phyloP scores from a whole-genome alignment of 192 early-diverging fungal species.

The Backusella psychrophila region DNA sequence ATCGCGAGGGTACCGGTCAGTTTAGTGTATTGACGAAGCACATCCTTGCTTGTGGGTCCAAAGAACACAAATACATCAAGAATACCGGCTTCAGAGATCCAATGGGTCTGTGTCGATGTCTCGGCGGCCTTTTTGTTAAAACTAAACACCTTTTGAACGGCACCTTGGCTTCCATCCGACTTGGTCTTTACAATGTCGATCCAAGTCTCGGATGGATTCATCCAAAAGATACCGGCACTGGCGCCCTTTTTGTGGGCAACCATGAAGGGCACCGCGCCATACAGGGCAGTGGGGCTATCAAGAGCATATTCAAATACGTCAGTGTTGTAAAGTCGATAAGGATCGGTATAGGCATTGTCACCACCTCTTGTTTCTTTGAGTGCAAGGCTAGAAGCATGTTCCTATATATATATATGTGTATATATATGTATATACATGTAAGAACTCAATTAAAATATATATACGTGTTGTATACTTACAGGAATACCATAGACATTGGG shows the following conservation, averaged over 20 bases:
- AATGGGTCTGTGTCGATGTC: constrained; percentile 73
- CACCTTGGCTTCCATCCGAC: constrained; percentile 15
- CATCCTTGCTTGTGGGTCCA: constrained; percentile 64
- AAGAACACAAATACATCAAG: constrained; percentile 87
- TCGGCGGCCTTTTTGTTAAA: constrained; percentile 26
- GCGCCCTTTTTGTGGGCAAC: constrained; percentile 76
- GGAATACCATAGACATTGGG: constrained; percentile 94
- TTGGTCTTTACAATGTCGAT: constrained; percentile 83
- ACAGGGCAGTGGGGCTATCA: constrained; percentile 96
- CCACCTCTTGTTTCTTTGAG: constrained; percentile 85
- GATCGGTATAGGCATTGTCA: constrained; percentile 75
- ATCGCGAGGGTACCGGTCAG: constrained; percentile 82
- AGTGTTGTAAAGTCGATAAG: constrained; percentile 95
- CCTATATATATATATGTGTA: constrained; percentile 23
- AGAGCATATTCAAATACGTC: constrained; percentile 98
- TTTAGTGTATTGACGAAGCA: constrained; percentile 69
- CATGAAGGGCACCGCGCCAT: constrained; percentile 95
- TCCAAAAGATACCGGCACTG: constrained; percentile 82
- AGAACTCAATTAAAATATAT: background rate
- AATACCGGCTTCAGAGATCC: constrained; percentile 90
- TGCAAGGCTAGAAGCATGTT: constrained; percentile 86
- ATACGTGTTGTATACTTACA: constrained; percentile 10
- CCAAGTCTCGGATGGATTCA: constrained; percentile 98
- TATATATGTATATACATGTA: background rate
- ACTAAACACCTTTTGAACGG: constrained; percentile 24